These are phyloP conservation scores for Orbilia javanica DNA, from an alignment of 2,329 filamentous ascomycete species.

Conservation along the genomic window DNA sequence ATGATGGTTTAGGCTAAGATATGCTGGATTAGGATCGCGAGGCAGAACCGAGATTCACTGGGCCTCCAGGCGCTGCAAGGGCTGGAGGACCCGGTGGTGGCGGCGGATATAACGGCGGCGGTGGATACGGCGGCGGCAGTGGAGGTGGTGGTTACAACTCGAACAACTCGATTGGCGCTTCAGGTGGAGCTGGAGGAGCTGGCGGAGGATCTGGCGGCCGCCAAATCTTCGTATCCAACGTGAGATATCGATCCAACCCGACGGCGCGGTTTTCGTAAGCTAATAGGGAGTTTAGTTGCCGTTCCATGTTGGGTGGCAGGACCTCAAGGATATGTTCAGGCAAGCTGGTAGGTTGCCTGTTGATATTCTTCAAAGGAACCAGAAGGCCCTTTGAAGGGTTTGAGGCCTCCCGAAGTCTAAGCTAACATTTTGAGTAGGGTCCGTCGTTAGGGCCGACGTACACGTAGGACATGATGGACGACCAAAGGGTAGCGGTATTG, in stretches of 20 bases:
- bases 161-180: constrained; percentile 26
- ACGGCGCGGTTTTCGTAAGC: constrained; percentile 58
- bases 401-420: background rate
- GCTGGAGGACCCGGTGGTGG: constrained; percentile 65
- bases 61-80: constrained; percentile 72
- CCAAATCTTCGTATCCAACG: constrained; percentile 98
- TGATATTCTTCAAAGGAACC: background rate
- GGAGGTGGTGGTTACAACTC: constrained; percentile 67
- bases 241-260: constrained; percentile 72
- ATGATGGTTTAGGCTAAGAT: constrained; percentile 57
- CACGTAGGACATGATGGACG: constrained; percentile 91
- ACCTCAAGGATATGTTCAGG: constrained; percentile 97
- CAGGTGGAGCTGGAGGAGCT: constrained; percentile 64
- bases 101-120: constrained; percentile 58
- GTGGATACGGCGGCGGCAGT: constrained; percentile 64
- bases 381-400: background rate
- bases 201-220: constrained; percentile 74
- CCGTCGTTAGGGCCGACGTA: constrained; percentile 93
- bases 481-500: constrained; percentile 96
- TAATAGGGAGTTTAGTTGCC: constrained; percentile 76
- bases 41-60: constrained; percentile 93
- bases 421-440: constrained; percentile 69
- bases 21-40: constrained; percentile 81
- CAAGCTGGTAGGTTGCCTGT: constrained; percentile 81
- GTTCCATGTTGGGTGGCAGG: constrained; percentile 98